Base-by-base conservation (phyloP, 2,329 filamentous ascomycete species). In the Dendryphion nanum region DNA sequence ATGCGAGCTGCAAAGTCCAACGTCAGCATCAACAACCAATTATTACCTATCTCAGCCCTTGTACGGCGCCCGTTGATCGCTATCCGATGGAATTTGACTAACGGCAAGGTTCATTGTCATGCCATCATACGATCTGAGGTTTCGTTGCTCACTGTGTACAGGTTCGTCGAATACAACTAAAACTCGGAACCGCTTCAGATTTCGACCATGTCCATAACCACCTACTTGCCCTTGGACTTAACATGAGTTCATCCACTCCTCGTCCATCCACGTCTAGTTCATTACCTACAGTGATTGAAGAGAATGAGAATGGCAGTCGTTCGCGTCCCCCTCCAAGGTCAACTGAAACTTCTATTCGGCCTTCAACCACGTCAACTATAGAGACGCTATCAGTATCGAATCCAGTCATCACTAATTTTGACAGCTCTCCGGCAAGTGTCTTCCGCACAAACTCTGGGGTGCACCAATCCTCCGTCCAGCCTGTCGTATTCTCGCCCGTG, bases 111-210 rank as follows among this genome's bases (percentile, higher is more conserved):
- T n/a, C n/a, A n/a, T n/a, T n/a, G n/a, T n/a, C n/a, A n/a, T n/a
- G n/a, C n/a, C n/a, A n/a, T n/a, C n/a, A n/a, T n/a, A n/a, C n/a
- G n/a, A n/a, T n/a, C n/a, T n/a, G n/a, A n/a, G n/a, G n/a, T n/a
- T n/a, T n/a, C n/a, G 10, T 26, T 26, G 23, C 23, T 26, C 23
- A 26, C 23, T 10, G 10, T 26, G 23, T 8, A 26, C n/a, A 74
- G 71, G 42, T 69, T 19, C 62, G 68, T 26, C 64, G 71, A 30
- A 55, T 72, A 26, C 72, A 75, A 44, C 42, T 75, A 16, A 71
- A 61, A 36, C 73, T 74, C 42, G 49, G 42, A 13, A 64, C 57
- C 4, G 50, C 61, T 7, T 35, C 49, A 18, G 69, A 71, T 36
- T 73, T 58, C 31, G 61, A 61, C 40, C 45, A 40, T 42, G 54